Evolutionary conservation across 768 basidiomycete species (phyloP), one percentile per base, ranked within the genome.

Genomic region (Boletus sensibilis): DNA sequence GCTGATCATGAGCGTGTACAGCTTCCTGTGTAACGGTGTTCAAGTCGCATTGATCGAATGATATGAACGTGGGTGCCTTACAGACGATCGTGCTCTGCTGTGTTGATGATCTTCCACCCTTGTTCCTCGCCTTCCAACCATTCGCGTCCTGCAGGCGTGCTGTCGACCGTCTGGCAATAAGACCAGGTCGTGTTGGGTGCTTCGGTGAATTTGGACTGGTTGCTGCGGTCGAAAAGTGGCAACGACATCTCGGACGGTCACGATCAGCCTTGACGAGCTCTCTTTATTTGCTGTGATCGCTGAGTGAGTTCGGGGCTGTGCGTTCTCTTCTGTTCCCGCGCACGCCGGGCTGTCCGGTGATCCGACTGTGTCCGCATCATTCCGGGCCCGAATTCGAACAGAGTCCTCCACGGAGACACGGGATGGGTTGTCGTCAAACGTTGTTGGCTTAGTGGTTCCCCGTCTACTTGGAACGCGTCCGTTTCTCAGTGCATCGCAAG

Each of bases 1-100:
- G 47, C 72, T 71, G 25, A 73, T 71, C 68, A 78, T 57, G 23
- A 76, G 56, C 38, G 53, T 63, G 62, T 78, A 74, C 16, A 75
- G 49, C 35, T 55, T 34, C 13, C 70, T 75, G 42, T 14, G 3
- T 5, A 14, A 34, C 23, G 13, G 40, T 20, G 20, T 20, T 40
- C 33, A 29, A 13, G 8, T 31, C 37, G 13, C n/a, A 37, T n/a
- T 1, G 20, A 47, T 42, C 37, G 13, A 16, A 38, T 1, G 21
- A 9, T 10, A 9, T 8, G 2, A 33, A n/a, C 11, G 40, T 1
- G 12, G 37, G 25, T 20, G 43, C 41, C 65, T 50, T 59, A 76
- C 75, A 18, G 5, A 8, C 55, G 62, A 42, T 70, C 73, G 25
- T 68, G 44, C 14, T 65, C 66, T 18, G 65, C 63, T 0, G 75